Base-by-base conservation (phyloP, 2,329 filamentous ascomycete species). In the Fusarium annulatum region DNA sequence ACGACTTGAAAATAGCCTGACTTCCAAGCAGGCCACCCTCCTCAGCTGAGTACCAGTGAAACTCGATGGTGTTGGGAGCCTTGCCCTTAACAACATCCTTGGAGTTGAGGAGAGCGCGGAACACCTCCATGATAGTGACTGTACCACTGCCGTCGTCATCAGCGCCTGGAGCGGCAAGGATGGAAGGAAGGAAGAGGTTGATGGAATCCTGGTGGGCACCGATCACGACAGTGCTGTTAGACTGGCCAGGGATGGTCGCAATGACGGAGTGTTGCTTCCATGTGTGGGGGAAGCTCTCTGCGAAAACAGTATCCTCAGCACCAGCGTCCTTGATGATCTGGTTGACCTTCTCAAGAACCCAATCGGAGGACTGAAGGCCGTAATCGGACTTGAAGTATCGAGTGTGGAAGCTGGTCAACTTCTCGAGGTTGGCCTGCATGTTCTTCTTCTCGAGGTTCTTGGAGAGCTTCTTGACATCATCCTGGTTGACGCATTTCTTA, bases 181-280 rank as follows among this genome's bases (percentile, higher is more conserved):
- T 86, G 5, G 92, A 94, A 2, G 95, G 96, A 18, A 97, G 84
- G 85, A 94, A 97, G 51, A 97, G 87, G 83, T 98, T 98, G 84
- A 97, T 97, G 78, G 94, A 97, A 82, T 98, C 96, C 81, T 97
- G 95, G 82, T 98, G 95, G 2, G 95, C 95, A 59, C 96, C 95
- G 74, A 98, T 92, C 23, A 98, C 92, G 28, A 98, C 88, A 2
- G 95, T 97, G 82, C 92, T 93, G 79, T 96, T 91, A 66, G 89
- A 93, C 85, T 93, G 89, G 63, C 96, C 96, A 0, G 96, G 96
- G 55, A 99, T 94, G 11, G 92, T 95, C 30, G 94, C 95, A 79
- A 98, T 97, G 79, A 98, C 92, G 72, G 92, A 96, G 83, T 92
- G 92, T 80, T 99, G 96, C 70, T 92, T 92, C 95, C 95, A 99